Base-by-base conservation (phyloP, 306 rosid species). In the Biancaea sappan region DNA sequence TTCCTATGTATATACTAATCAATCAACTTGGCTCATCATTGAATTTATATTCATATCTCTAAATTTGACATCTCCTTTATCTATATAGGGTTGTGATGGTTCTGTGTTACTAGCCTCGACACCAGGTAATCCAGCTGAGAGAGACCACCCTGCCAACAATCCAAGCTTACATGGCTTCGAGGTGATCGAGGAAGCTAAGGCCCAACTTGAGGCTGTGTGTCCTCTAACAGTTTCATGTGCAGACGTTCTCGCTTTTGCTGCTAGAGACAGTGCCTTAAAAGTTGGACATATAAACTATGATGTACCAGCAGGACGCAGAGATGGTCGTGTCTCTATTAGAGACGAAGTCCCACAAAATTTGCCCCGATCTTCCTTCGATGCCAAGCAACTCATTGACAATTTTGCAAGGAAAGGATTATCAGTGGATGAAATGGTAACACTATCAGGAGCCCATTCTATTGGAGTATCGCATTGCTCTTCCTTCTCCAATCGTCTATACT, bases 161-260 rank as follows among this genome's bases (percentile, higher is more conserved):
- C 88, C 88, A 22, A 84, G 88, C 5, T 22, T 84, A 64, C 78
- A 35, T 6, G 62, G 62, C 18, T 56, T 56, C 10, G 19, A 56
- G 19, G 62, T 56, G 2, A 56, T 56, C 2, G 62, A 56, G 3
- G 35, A 56, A 26, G 62, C 62, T 0, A 56, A 56, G 19, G 62
- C 62, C 4, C 34, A 56, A 5, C 25, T 56, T 4, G 62, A 56
- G 18, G 19, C 35, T 0, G 35, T 56, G 10, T 56, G 62, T 14
- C 62, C 62, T 4, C 19, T 25, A 2, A 26, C 35, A 4, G 62
- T 56, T 56, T 56, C 62, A 5, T 56, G 62, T 13, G 37, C 62
- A 0, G 62, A 56, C 62, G 26, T 56, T 2, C 0, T 56, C 0
- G 62, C 62, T 56, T 56, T 56, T 0, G 62, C 62, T 0, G 62